Evolutionary conservation across 176 grass and related monocot species (phyloP).

Genomic region (Guadua angustifolia): DNA sequence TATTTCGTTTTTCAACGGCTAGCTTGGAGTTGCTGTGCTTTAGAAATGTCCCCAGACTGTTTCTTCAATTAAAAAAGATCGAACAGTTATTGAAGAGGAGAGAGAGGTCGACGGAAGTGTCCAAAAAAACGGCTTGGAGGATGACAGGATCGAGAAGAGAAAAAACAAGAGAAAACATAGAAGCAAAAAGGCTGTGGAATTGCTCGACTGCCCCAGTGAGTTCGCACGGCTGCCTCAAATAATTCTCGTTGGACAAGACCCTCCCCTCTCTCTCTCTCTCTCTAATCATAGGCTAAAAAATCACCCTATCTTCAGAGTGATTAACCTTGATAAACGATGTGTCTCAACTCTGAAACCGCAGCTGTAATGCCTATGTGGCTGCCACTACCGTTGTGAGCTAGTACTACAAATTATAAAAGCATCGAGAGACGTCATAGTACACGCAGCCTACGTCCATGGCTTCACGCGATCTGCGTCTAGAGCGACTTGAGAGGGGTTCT

Average conservation of each 20-base stretch:
- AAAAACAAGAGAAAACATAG: not conserved
- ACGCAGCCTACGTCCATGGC: conserved; percentile 2
- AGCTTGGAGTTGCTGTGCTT: conserved; percentile 21
- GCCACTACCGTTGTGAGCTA: not conserved
- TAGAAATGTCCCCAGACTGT: not conserved
- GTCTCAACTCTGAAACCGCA: not conserved
- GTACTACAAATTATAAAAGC: not conserved
- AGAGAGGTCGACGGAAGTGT: not conserved
- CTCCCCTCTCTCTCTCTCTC: not conserved
- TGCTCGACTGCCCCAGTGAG: conserved; percentile 12
- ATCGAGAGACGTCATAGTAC: not conserved
- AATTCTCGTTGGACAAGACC: not conserved
- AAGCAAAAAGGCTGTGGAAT: not conserved
- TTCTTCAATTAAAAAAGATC: not conserved
- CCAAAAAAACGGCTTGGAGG: conserved; percentile 50
- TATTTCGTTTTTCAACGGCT: conserved; percentile 49
- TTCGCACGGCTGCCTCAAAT: not conserved
- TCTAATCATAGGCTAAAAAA: not conserved
- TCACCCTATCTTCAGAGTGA: not conserved
- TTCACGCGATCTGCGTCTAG: conserved; percentile 15
- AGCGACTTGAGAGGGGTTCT: not conserved
- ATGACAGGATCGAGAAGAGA: not conserved
- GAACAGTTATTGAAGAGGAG: not conserved
- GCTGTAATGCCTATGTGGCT: not conserved
- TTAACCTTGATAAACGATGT: not conserved